These are phyloP conservation scores for Russula emetica DNA, from an alignment of 768 basidiomycete genomes.

Conservation along the genomic window DNA sequence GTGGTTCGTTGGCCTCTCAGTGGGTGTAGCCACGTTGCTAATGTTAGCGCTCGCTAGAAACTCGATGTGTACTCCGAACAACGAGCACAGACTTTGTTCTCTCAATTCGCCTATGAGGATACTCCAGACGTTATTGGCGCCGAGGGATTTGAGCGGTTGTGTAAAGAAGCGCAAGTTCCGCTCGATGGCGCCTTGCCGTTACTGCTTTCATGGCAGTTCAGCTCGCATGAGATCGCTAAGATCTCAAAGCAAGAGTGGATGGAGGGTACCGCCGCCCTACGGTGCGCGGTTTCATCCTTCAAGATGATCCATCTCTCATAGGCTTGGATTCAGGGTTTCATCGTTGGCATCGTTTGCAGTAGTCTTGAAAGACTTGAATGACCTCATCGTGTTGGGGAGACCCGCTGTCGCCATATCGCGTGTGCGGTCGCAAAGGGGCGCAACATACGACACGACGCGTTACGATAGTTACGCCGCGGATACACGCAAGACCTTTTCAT, in stretches of 20 bases:
- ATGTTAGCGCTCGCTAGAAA: constrained; percentile 20
- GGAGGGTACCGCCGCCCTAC: constrained; percentile 46
- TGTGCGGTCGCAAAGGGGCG: constrained; percentile 39
- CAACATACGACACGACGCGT: constrained; percentile 51
- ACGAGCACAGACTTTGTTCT: constrained; percentile 51
- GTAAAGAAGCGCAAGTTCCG: constrained; percentile 62
- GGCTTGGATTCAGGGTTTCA: constrained; percentile 40
- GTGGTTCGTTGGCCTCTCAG: constrained; percentile 5
- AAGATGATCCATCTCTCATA: constrained; percentile 10
- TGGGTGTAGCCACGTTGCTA: not conserved
- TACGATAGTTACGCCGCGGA: constrained; percentile 51
- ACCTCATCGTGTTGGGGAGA: constrained; percentile 51
- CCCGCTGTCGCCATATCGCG: constrained; percentile 31
- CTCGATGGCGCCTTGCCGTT: constrained; percentile 71
- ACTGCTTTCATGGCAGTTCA: constrained; percentile 71
- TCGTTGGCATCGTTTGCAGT: constrained; percentile 47
- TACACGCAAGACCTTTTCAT: constrained; percentile 50
- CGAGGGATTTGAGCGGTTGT: constrained; percentile 68
- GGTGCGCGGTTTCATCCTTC: constrained; percentile 36
- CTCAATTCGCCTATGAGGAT: constrained; percentile 52
- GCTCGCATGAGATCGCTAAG: constrained; percentile 68
- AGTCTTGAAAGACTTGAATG: constrained; percentile 57
- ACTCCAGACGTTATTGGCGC: constrained; percentile 57
- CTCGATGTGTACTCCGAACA: constrained; percentile 47
- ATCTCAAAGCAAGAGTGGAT: constrained; percentile 67